phyloP scores from a whole-genome alignment of 1,284 basidiomycete genomes.

The Ustilago sp. region DNA sequence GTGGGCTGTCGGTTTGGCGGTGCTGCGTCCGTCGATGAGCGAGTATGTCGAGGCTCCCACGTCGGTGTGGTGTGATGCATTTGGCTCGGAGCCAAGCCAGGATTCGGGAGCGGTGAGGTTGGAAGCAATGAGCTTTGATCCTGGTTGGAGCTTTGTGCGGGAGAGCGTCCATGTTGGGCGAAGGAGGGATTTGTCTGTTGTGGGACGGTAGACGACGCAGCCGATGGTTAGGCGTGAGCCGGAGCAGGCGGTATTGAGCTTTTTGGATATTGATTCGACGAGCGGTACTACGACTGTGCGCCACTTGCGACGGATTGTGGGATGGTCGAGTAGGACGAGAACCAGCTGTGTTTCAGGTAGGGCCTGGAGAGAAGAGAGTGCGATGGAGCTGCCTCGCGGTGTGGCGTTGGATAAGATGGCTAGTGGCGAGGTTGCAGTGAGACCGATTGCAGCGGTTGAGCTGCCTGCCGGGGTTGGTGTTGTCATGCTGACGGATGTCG shows the following conservation, averaged over 20 bases:
- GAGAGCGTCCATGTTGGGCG: conserved; percentile 31
- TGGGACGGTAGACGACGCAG: conserved; percentile 38
- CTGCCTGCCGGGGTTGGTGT: conserved; percentile 37
- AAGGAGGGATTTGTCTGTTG: conserved; percentile 34
- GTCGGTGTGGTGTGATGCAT: conserved; percentile 9
- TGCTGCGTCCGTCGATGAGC: conserved; percentile 21
- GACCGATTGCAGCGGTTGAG: conserved; percentile 22
- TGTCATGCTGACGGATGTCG: conserved; percentile 18
- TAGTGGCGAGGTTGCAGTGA: conserved; percentile 43
- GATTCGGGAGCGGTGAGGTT: conserved; percentile 19
- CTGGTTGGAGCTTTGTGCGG: conserved; percentile 25
- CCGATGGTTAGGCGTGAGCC: conserved; percentile 44
- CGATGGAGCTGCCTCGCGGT: conserved; percentile 30
- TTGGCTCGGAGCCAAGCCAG: conserved; percentile 21
- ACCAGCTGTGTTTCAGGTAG: conserved; percentile 48
- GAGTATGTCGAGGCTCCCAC: conserved; percentile 12
- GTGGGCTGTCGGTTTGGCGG: conserved; percentile 33
- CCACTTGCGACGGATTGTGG: conserved; percentile 38
- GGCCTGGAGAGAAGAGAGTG: conserved; percentile 35
- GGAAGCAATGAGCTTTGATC: conserved; percentile 37
- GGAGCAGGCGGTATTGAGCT: conserved; percentile 33
- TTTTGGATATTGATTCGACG: conserved; percentile 34
- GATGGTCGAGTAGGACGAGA: conserved; percentile 43
- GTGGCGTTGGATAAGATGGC: conserved; percentile 36
- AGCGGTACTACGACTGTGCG: conserved; percentile 34